These are phyloP conservation scores for Aureobasidium uvarum DNA, from an alignment of 2,329 filamentous ascomycete genomes.

Conservation along the genomic window DNA sequence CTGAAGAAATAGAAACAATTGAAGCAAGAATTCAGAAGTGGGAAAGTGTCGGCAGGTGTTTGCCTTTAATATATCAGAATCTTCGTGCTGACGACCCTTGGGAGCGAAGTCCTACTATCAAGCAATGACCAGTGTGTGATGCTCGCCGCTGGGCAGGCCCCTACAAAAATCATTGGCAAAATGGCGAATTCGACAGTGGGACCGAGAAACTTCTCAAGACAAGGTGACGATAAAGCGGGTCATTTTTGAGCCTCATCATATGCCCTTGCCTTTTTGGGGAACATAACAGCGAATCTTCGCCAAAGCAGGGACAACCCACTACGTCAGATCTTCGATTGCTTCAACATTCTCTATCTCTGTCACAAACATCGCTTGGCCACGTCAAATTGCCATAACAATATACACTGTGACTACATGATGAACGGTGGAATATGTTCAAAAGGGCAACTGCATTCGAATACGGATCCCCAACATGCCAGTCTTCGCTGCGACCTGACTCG, in stretches of 20 bases:
- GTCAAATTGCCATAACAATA: neutral
- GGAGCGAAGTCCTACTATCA: neutral
- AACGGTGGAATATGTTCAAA: neutral
- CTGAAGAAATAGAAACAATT: neutral
- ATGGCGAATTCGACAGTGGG: constrained; percentile 19
- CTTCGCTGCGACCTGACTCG: neutral
- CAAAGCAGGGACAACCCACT: constrained; percentile 1
- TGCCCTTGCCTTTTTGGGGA: neutral
- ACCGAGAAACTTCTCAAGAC: constrained; percentile 16
- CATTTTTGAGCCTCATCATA: constrained; percentile 20
- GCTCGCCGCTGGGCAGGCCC: neutral
- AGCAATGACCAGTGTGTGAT: neutral
- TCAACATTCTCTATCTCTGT: neutral
- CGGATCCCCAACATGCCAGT: neutral
- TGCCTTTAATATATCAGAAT: constrained; percentile 12
- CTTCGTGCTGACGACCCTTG: neutral
- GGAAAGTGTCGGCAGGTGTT: neutral
- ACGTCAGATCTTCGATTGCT: constrained; percentile 15
- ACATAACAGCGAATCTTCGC: neutral
- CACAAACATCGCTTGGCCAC: neutral
- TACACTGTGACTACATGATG: neutral
- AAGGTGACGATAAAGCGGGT: constrained; percentile 23
- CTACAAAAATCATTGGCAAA: neutral
- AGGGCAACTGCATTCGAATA: neutral
- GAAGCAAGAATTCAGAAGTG: neutral